Base-by-base conservation (phyloP, 2,329 filamentous ascomycete genomes). In the Tolypocladium pustulatum region DNA sequence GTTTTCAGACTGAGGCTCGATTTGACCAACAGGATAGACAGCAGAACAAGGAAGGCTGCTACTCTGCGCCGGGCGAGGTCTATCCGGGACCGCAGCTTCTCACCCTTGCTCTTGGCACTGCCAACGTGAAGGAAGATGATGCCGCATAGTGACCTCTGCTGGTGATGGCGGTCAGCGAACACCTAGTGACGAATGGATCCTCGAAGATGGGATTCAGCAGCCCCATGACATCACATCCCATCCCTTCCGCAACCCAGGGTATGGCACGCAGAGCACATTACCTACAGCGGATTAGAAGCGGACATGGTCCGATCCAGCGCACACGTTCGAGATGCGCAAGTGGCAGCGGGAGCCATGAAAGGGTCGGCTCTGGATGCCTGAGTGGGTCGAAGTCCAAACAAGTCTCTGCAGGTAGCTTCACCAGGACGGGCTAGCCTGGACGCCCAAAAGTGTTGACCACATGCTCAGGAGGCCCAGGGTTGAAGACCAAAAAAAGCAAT, bases 331-430 rank as follows among this genome's bases (percentile, higher is more conserved):
- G 49, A 30, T 55, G 61, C 56, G 58, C 53, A 61, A 61, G 59
- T 59, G 62, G 61, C 59, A 60, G 58, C 53, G 62, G 40, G 36
- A 58, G 54, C 60, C 63, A 62, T 59, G 59, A 57, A 63, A 58
- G 59, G 60, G 61, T 61, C 60, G 57, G 58, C 30, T 53, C 57
- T 56, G 54, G 56, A 37, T 54, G 57, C 55, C 55, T 51, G 55
- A 57, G 59, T 61, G 59, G 59, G 55, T 57, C 57, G 56, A 59
- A 22, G 43, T 49, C 55, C 54, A 58, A 57, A n/a, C 49, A 53
- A 36, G 49, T 58, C 49, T 43, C 38, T 40, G 53, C 32, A 51
- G 38, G 55, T 43, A 43, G 55, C 56, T 40, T 53, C 56, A 32
- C 30, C 38, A 58, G 56, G 56, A 57, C 57, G 57, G 57, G 34